Conservation (phyloP, 306 rosid species). For the Trifolium fragiferum region DNA sequence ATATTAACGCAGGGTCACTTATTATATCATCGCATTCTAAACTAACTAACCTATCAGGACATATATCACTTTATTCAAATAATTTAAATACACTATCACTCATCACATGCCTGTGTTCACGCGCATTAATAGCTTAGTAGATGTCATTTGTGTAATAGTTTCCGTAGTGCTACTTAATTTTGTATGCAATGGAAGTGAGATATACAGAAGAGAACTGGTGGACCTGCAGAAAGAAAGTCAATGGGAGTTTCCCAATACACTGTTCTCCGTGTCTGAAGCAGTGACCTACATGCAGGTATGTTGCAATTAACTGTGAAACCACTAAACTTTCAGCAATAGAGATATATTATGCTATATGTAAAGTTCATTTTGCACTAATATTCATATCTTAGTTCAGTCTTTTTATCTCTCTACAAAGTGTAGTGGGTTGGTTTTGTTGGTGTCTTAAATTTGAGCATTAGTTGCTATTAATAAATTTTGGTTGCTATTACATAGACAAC, state of each 20-base stretch:
- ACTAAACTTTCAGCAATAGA: constrained; percentile 18
- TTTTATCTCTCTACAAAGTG: constrained; percentile 14
- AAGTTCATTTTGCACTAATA: constrained; percentile 26
- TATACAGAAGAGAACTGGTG: constrained; percentile 96
- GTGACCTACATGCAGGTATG: constrained; percentile 98
- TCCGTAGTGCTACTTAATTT: constrained; percentile 55
- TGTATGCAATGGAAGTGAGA: constrained; percentile 81
- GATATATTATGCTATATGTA: constrained; percentile 22
- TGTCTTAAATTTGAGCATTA: constrained; percentile 33
- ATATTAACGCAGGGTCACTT: constrained; percentile 11
- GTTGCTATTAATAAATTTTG: background rate
- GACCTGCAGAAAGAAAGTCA: constrained; percentile 85
- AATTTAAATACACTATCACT: constrained; percentile 7
- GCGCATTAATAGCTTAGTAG: constrained; percentile 39
- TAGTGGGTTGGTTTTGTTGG: constrained; percentile 22
- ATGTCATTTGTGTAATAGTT: constrained; percentile 47
- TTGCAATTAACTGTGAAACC: constrained; percentile 35
- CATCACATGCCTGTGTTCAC: background rate
- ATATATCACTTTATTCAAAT: constrained; percentile 27
- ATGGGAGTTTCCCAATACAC: constrained; percentile 96
- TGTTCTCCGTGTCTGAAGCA: constrained; percentile 97
- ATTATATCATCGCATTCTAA: constrained; percentile 19
- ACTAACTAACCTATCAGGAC: background rate
- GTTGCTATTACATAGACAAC: constrained; percentile 7
- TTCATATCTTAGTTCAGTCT: constrained; percentile 33